Evolutionary conservation across 495 filamentous ascomycete species (phyloP).

Genomic region (Neurospora sp.): DNA sequence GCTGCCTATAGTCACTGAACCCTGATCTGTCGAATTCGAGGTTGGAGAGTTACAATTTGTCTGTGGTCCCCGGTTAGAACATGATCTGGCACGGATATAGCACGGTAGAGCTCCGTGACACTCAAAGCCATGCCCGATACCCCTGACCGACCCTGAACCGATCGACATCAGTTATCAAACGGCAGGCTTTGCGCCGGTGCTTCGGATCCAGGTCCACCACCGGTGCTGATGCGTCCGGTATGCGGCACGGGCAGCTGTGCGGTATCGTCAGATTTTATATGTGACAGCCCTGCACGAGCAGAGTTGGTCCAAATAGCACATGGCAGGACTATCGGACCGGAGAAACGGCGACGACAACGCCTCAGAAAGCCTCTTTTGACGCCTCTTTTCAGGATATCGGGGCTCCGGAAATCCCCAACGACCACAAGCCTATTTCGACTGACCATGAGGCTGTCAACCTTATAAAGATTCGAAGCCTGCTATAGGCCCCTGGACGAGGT

Average conservation of each 20-base stretch:
- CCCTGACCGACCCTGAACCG: not conserved
- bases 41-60: not conserved
- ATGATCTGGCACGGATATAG: not conserved
- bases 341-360: not conserved
- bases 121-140: not conserved
- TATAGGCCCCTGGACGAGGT: not conserved
- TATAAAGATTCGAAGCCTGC: not conserved
- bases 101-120: not conserved
- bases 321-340: not conserved
- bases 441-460: not conserved
- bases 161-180: not conserved
- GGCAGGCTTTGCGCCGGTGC: not conserved
- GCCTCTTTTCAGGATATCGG: not conserved
- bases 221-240: not conserved
- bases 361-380: not conserved
- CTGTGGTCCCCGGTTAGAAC: not conserved
- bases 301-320: too few species aligned
- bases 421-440: not conserved
- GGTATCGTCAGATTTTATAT: not conserved
- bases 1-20: not conserved
- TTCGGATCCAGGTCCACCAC: not conserved
- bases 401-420: not conserved
- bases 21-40: not conserved
- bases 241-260: not conserved
- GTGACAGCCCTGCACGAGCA: not conserved